These are phyloP conservation scores for Blumeriella jaapii DNA, from an alignment of 2,329 filamentous ascomycete genomes.

Conservation along the genomic window DNA sequence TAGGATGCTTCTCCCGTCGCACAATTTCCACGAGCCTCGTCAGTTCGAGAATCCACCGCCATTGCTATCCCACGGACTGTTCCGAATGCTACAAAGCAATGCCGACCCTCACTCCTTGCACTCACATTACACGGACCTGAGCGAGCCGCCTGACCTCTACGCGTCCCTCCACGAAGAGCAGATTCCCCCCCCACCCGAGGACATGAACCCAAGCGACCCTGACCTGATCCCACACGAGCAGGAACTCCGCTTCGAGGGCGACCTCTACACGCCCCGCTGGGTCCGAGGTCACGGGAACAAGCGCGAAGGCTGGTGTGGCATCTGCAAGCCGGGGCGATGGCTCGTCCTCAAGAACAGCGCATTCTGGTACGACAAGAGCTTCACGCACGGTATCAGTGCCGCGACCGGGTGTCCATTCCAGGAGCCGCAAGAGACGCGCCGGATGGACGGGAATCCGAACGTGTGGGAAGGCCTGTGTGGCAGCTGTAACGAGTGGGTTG, in stretches of 20 bases:
- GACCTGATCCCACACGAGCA: conserved; percentile 70
- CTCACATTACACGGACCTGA: conserved; percentile 60
- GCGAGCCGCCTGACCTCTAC: conserved; percentile 68
- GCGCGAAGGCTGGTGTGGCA: conserved; percentile 80
- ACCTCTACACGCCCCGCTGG: conserved; percentile 75
- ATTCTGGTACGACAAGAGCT: conserved; percentile 90
- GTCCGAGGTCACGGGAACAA: conserved; percentile 79
- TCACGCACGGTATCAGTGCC: conserved; percentile 77
- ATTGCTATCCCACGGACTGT: conserved; percentile 59
- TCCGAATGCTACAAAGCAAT: conserved; percentile 65
- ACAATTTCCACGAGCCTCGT: conserved; percentile 36
- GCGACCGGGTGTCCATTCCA: conserved; percentile 70
- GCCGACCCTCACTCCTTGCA: conserved; percentile 56
- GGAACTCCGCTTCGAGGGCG: conserved; percentile 65
- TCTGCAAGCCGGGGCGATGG: conserved; percentile 79
- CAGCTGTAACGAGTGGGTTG: conserved; percentile 71
- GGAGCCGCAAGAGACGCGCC: conserved; percentile 60
- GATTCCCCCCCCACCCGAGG: conserved; percentile 61
- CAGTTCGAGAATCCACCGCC: conserved; percentile 47
- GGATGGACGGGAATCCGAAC: conserved; percentile 71
- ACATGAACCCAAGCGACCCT: conserved; percentile 70
- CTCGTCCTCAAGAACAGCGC: conserved; percentile 81
- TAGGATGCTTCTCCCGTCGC: conserved; percentile 46
- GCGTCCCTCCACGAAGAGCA: conserved; percentile 65
- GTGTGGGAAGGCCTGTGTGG: conserved; percentile 73